Evolutionary conservation across 2,329 filamentous ascomycete species (phyloP), one percentile per base, ranked within the genome.

Genomic region (Stemphylium beticola): DNA sequence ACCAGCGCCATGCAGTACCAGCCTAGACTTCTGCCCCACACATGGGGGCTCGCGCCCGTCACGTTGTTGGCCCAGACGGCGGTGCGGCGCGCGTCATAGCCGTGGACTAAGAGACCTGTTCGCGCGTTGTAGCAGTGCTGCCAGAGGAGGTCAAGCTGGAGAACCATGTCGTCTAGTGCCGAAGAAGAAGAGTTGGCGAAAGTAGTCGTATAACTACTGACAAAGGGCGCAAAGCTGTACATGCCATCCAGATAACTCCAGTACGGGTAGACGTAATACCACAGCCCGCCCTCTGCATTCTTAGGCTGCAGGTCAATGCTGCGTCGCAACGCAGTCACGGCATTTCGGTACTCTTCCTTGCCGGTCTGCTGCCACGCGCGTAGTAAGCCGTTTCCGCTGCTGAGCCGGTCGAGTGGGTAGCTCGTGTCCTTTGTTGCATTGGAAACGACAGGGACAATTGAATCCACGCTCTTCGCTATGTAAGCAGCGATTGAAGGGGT

Each of bases 241-340:
- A 83, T 81, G 53, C 81, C 82, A 57, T 85, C 82, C 3, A 83
- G 71, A 58, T 83, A 84, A 62, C 79, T 81, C 76, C 81, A 81
- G 48, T 83, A 72, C 1, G 80, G 80, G 57, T 84, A 83, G 5
- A 68, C 62, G 44, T 69, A 76, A 42, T 77, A 77, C 73, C 72
- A 76, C 4, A 74, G 49, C 0, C 71, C 72, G 2, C 61, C 66
- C 24, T 72, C 61, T 1, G 47, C 52, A 37, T 72, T 76, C 1
- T 59, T 61, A 4, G 59, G 61, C 45, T 77, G 74, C 2, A 63
- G 24, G 10, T 60, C 58, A 1, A 74, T 53, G 7, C 70, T 74
- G 5, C 49, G 29, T 7, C 65, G 53, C 3, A 76, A 61, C 6
- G 49, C 56, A 6, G 47, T 15, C 4, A 49, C 24, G 3, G 51